Conservation (phyloP, 768 basidiomycete species). For the Serpula lacrymans region DNA sequence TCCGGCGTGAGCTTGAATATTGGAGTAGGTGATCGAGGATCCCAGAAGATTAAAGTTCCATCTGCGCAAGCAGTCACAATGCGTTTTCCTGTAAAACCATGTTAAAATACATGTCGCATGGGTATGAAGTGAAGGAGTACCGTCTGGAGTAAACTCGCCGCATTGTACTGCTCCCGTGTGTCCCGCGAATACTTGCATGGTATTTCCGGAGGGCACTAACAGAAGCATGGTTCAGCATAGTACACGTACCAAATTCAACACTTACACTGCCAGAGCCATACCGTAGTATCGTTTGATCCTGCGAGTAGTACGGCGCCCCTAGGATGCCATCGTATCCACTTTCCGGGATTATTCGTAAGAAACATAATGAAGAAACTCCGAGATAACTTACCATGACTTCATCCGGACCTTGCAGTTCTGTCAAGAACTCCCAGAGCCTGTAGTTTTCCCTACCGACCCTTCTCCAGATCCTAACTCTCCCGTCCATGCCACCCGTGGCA, state of each 20-base stretch:
- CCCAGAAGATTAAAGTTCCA: conserved; percentile 85
- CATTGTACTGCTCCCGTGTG: conserved; percentile 83
- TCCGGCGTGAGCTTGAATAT: conserved; percentile 73
- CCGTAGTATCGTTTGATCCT: conserved; percentile 88
- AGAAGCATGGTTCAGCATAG: conserved; percentile 6
- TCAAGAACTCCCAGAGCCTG: conserved; percentile 90
- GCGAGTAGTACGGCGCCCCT: conserved; percentile 85
- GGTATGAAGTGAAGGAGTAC: conserved; percentile 31
- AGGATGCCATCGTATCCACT: conserved; percentile 98
- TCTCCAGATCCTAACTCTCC: conserved; percentile 88
- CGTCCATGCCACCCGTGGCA: conserved; percentile 98
- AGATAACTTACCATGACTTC: conserved; percentile 79
- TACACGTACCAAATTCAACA: conserved; percentile 7
- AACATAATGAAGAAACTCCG: neutral
- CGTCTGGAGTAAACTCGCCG: conserved; percentile 91
- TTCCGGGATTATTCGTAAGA: conserved; percentile 8
- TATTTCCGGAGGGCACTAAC: conserved; percentile 93
- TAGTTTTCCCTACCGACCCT: conserved; percentile 74
- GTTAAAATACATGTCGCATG: neutral
- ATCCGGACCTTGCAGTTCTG: conserved; percentile 89
- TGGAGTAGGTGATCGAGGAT: conserved; percentile 75
- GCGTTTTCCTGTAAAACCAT: conserved; percentile 64
- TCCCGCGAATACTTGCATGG: conserved; percentile 94
- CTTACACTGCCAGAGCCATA: conserved; percentile 97
- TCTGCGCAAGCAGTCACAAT: conserved; percentile 86